Evolutionary conservation across 2,329 filamentous ascomycete species (phyloP).

Genomic region (Beauveria medogensis): DNA sequence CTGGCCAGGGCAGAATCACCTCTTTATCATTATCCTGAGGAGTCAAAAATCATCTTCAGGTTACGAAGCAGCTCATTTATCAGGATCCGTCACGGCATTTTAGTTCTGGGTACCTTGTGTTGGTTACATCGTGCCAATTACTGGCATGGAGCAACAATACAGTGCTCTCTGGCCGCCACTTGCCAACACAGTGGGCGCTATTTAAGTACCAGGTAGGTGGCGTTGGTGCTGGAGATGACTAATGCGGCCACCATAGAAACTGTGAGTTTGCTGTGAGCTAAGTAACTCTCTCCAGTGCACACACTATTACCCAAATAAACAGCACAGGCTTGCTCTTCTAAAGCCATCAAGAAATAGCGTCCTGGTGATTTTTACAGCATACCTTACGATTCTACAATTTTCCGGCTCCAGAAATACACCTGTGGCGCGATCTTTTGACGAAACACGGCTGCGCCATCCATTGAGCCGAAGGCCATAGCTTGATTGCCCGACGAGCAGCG

Average conservation of each 20-base stretch:
- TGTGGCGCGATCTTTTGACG: not conserved
- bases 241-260: constrained; percentile 12
- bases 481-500: not conserved
- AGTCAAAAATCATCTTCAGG: no score
- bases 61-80: no score
- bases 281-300: constrained; percentile 14
- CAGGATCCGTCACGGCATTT: no score
- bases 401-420: not conserved
- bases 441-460: not conserved
- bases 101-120: not conserved
- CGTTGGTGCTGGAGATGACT: constrained; percentile 9
- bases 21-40: no score
- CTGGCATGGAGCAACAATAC: not conserved
- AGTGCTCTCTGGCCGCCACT: not conserved
- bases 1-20: no score
- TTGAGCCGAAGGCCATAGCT: not conserved
- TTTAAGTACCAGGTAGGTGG: not conserved
- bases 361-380: not conserved
- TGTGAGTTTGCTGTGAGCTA: constrained; percentile 3
- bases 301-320: constrained; percentile 8
- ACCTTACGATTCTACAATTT: not conserved
- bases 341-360: not conserved
- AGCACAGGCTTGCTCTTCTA: not conserved
- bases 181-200: not conserved
- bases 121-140: not conserved